Evolutionary conservation across 768 basidiomycete genomes (phyloP).

Genomic region (Leccinum aurantiacum): DNA sequence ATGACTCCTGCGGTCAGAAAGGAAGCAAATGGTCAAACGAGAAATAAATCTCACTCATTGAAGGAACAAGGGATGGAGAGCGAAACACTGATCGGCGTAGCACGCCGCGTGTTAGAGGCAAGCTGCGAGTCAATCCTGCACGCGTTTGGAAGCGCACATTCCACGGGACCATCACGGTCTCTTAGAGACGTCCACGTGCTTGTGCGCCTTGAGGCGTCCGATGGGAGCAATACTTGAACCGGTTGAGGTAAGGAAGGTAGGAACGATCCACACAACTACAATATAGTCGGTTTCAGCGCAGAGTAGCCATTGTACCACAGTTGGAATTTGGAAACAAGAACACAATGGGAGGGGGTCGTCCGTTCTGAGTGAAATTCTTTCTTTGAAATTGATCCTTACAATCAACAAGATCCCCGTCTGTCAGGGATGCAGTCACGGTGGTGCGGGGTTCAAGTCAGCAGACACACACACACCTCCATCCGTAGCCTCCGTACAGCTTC

Average conservation of each 20-base stretch:
- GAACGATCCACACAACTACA: no score
- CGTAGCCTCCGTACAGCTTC: no score
- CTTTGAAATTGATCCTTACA: background rate
- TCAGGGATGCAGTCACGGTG: background rate
- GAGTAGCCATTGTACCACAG: background rate
- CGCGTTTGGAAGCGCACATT: no score
- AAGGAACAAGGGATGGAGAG: no score
- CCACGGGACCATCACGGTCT: no score
- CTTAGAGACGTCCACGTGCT: background rate
- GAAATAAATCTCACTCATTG: no score
- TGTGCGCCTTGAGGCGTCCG: background rate
- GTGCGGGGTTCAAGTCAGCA: background rate
- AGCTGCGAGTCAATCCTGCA: no score
- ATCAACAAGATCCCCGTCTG: background rate
- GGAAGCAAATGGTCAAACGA: no score
- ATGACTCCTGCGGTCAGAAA: no score
- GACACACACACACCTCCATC: background rate
- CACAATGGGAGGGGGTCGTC: background rate
- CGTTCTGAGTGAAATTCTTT: background rate
- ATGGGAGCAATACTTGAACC: background rate
- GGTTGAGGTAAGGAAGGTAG: background rate
- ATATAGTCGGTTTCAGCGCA: background rate
- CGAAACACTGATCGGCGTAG: no score
- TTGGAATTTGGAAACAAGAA: background rate
- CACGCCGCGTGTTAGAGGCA: no score